Conservation (phyloP, 148 eudicot species). For the Amaranthus cruentus region DNA sequence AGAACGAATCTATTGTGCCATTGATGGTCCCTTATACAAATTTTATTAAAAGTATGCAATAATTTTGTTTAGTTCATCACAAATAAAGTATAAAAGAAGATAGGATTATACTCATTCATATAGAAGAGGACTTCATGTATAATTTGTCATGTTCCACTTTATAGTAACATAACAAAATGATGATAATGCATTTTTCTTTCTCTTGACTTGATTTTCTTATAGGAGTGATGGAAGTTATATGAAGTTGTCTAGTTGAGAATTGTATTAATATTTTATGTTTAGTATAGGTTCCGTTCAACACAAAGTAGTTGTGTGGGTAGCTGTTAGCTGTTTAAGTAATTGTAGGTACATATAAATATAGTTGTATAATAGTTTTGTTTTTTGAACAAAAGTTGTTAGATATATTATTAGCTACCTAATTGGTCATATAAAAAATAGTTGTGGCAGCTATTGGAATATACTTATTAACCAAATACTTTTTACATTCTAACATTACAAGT, state of each 20-base stretch:
- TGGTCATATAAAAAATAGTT: too few relatives aligned
- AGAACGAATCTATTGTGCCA: background rate
- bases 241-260: background rate
- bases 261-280: too few relatives aligned
- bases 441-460: too few relatives aligned
- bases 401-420: too few relatives aligned
- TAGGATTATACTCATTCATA: background rate
- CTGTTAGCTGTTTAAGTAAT: too few relatives aligned
- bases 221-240: background rate
- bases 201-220: background rate
- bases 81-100: background rate
- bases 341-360: too few relatives aligned
- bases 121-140: background rate
- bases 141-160: conserved; percentile 8
- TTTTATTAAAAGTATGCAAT: background rate
- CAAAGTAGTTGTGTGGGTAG: too few relatives aligned
- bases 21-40: background rate
- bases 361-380: too few relatives aligned
- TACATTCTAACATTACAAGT: too few relatives aligned
- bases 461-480: too few relatives aligned
- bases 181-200: background rate
- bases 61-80: background rate
- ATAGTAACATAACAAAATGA: conserved; percentile 12
- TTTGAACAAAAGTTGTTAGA: too few relatives aligned
- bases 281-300: too few relatives aligned